A percentile compares a stretch with the other conserved stretches of the same genome.
Evolutionary conservation across 2,329 filamentous ascomycete genomes (phyloP).

Genomic region (Nemania abortiva): DNA sequence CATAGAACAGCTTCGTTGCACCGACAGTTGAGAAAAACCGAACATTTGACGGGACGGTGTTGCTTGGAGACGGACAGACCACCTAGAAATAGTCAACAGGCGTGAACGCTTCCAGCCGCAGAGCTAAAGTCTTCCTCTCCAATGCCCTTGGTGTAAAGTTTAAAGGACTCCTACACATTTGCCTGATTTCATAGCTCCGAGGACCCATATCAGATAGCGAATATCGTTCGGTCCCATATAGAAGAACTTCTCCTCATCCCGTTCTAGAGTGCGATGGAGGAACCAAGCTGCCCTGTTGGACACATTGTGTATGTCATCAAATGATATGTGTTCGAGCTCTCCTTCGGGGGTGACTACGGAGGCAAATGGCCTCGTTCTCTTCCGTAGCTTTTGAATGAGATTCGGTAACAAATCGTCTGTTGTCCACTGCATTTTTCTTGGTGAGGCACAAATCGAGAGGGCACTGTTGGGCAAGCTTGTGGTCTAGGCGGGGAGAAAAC

Average conservation of each 20-base stretch:
- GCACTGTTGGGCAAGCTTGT: not conserved
- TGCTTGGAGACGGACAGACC: constrained; percentile 33
- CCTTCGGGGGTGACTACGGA: constrained; percentile 35
- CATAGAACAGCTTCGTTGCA: constrained; percentile 33
- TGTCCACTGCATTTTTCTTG: constrained; percentile 31
- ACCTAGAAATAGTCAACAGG: constrained; percentile 18
- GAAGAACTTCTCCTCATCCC: constrained; percentile 38
- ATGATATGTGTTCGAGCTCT: constrained; percentile 26
- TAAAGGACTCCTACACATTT: constrained; percentile 41
- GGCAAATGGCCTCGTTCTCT: constrained; percentile 31
- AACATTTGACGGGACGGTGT: constrained; percentile 33
- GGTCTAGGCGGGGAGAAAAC: constrained; percentile 2
- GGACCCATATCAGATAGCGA: constrained; percentile 44
- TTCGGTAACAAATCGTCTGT: constrained; percentile 35
- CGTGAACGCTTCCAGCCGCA: not conserved
- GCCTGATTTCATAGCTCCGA: constrained; percentile 46
- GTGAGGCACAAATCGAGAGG: not conserved
- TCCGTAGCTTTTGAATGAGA: constrained; percentile 25
- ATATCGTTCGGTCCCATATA: constrained; percentile 47
- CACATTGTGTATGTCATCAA: constrained; percentile 38
- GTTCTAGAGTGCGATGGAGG: constrained; percentile 36
- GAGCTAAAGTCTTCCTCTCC: not conserved
- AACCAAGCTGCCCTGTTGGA: constrained; percentile 48
- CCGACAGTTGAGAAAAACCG: constrained; percentile 35
- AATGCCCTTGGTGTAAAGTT: not conserved